Evolutionary conservation across 2,329 filamentous ascomycete genomes (phyloP), one percentile per base, ranked within the genome.

Genomic region (Dryadomyces quercus-mongolicae): DNA sequence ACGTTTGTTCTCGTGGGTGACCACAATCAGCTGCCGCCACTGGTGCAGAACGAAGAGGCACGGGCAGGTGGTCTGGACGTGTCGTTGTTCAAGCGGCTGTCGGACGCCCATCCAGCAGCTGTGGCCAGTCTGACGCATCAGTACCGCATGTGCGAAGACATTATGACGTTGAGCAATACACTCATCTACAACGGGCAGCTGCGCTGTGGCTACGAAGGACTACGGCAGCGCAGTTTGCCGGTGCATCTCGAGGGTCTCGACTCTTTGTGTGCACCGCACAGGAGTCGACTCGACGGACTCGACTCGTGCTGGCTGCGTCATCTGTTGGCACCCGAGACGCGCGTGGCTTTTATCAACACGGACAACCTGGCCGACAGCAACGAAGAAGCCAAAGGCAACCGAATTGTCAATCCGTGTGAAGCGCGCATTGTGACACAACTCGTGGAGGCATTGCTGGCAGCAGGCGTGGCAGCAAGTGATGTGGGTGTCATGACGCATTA

Each of bases 401-500:
- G 91, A 50, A 93, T 95, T 57, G 85, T 93, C 57, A 98, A 98
- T 66, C 77, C 82, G 0, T 77, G 82, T n/a, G 93, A 98, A 71
- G 87, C 86, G 1, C 78, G 76, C 1, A 74, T 96, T 18, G 82
- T 88, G 16, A 78, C 81, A 0, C 88, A 96, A 63, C 78, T 97
- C 13, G 89, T 96, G 18, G 80, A 90, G 57, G 77, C 82, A 0
- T 78, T 98, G 3, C 75, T 97, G 50, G 78, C 80, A 0, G 78
- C 82, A 1, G 93, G 93, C 25, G 78, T 97, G 1, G 73, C 86
- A 0, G 77, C 86, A 0, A 71, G 73, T 0, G 86, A 92, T 52
- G 90, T 98, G 55, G 93, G 93, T 49, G 86, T 98, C 60, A 96
- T 98, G 72, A 96, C 93, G 16, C 90, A 96, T 68, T 98, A 98